phyloP scores from a whole-genome alignment of 2,329 filamentous ascomycete genomes.

The Sporothrix pseudoabietina region DNA sequence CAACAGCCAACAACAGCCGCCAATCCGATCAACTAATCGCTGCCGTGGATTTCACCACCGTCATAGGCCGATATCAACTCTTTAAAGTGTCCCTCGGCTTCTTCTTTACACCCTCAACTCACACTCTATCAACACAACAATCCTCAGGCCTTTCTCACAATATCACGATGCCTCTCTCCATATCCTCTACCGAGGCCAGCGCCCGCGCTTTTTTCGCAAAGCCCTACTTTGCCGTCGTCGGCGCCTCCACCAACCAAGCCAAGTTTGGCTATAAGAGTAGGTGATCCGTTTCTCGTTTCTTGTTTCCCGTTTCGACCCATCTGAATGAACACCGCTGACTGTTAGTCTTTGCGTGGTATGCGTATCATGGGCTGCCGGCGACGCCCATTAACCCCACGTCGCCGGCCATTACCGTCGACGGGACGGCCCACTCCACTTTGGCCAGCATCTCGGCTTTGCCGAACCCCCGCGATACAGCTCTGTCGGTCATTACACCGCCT shows the following conservation, averaged over 20 bases:
- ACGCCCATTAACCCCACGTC: conserved; percentile 80
- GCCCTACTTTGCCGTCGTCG: conserved; percentile 81
- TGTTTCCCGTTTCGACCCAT: no score
- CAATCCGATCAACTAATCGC: conserved; percentile 21
- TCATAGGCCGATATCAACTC: background rate
- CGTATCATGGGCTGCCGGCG: conserved; percentile 71
- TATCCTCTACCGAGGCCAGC: conserved; percentile 68
- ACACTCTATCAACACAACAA: background rate
- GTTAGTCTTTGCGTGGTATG: conserved; percentile 88
- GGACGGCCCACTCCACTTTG: conserved; percentile 63
- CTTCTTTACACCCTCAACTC: background rate
- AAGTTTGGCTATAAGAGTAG: conserved; percentile 90
- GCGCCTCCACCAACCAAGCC: conserved; percentile 78
- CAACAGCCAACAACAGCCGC: background rate
- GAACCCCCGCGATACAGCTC: conserved; percentile 67
- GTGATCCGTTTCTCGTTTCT: conserved; percentile 31
- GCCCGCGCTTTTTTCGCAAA: conserved; percentile 79
- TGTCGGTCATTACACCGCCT: conserved; percentile 88
- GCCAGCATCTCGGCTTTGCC: conserved; percentile 66
- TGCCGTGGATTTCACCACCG: conserved; percentile 26
- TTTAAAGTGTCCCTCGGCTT: background rate
- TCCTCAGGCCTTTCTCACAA: background rate
- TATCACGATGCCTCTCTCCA: conserved; percentile 33
- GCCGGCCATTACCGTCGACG: conserved; percentile 62
- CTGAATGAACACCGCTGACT: background rate